Conservation (phyloP, 164 flowering plant species). For the Saururus chinensis region DNA sequence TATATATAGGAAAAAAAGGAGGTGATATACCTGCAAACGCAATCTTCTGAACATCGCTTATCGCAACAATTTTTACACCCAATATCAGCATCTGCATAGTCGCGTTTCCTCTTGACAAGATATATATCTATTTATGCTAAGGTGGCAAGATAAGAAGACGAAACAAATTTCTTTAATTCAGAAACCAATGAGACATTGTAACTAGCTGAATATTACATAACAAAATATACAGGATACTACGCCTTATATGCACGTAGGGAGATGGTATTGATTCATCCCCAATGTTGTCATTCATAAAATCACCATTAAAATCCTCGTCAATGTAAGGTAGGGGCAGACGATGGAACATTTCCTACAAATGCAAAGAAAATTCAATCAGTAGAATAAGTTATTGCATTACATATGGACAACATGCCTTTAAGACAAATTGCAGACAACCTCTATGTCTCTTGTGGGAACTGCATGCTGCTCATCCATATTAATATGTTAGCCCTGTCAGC, state of each 20-base stretch:
- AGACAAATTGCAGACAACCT: constrained; percentile 25
- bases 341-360: constrained; percentile 51
- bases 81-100: constrained; percentile 35
- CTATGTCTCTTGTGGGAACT: constrained; percentile 38
- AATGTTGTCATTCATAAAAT: constrained; percentile 32
- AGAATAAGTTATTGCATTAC: not conserved
- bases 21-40: constrained; percentile 77
- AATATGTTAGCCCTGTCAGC: constrained; percentile 67
- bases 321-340: constrained; percentile 68
- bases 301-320: constrained; percentile 67
- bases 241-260: constrained; percentile 69
- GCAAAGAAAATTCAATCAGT: not conserved
- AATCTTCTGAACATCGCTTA: constrained; percentile 50
- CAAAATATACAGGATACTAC: constrained; percentile 61
- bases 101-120: constrained; percentile 83
- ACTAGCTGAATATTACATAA: too few species aligned
- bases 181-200: not conserved
- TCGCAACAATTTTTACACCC: constrained; percentile 68
- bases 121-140: constrained; percentile 62
- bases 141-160: constrained; percentile 10
- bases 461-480: constrained; percentile 66
- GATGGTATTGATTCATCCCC: constrained; percentile 51
- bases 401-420: not conserved
- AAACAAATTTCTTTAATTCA: not conserved
- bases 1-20: not conserved